phyloP scores from a whole-genome alignment of 768 basidiomycete genomes.

The Mycena capillaripes region DNA sequence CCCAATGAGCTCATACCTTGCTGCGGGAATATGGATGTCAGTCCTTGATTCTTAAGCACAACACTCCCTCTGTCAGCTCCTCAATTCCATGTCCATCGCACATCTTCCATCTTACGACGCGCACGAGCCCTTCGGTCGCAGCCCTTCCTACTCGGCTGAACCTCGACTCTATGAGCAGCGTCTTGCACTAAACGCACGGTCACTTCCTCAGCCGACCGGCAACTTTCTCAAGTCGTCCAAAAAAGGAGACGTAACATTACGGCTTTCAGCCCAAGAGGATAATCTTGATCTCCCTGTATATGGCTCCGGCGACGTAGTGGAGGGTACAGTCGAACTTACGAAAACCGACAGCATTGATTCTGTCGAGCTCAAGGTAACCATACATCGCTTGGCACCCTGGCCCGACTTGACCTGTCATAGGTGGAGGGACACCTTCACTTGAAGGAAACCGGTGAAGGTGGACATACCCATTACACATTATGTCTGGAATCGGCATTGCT shows the following conservation, averaged over 20 bases:
- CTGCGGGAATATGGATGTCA: no score
- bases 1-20: no score
- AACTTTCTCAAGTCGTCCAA: slow-evolving; percentile 73
- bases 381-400: not conserved
- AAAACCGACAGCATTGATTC: slow-evolving; percentile 69
- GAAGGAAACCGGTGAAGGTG: slow-evolving; percentile 78
- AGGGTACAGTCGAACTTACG: slow-evolving; percentile 68
- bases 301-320: slow-evolving; percentile 62
- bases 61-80: no score
- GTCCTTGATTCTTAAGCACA: no score
- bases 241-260: slow-evolving; percentile 64
- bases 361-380: slow-evolving; percentile 73
- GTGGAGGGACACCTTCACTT: slow-evolving; percentile 72
- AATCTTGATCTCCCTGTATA: slow-evolving; percentile 68
- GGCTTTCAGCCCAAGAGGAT: slow-evolving; percentile 66
- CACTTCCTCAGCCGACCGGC: slow-evolving; percentile 56
- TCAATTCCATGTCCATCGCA: slow-evolving; percentile 72
- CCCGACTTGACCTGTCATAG: slow-evolving; percentile 53
- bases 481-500: slow-evolving; percentile 66
- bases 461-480: slow-evolving; percentile 64
- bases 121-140: slow-evolving; percentile 51
- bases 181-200: slow-evolving; percentile 59
- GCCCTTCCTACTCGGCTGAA: slow-evolving; percentile 68
- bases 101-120: slow-evolving; percentile 65
- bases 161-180: slow-evolving; percentile 68